Conservation (phyloP, 2,329 filamentous ascomycete species). For the Hirsutella rhossiliensis region DNA sequence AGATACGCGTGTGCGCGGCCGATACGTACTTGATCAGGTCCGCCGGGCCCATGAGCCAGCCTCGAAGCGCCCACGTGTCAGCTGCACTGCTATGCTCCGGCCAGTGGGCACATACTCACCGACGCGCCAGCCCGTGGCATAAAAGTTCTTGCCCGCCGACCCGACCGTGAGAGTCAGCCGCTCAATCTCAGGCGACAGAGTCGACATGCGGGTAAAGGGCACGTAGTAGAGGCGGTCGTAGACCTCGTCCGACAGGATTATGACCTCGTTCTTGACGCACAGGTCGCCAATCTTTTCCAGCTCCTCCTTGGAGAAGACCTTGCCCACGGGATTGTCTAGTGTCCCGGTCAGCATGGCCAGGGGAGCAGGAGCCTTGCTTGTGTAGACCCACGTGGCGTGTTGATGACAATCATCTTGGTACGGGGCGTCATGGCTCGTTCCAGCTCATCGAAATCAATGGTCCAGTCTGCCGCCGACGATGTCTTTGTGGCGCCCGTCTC, state of each 20-base stretch:
- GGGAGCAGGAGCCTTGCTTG: background rate
- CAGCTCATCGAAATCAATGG: slow-evolving; percentile 70
- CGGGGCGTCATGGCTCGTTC: slow-evolving; percentile 69
- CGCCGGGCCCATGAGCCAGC: slow-evolving; percentile 84
- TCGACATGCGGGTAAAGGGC: slow-evolving; percentile 86
- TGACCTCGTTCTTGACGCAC: slow-evolving; percentile 84
- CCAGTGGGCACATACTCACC: slow-evolving; percentile 22
- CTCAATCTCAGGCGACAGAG: slow-evolving; percentile 80
- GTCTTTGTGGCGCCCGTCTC: slow-evolving; percentile 66
- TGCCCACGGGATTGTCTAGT: slow-evolving; percentile 85
- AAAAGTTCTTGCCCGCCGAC: slow-evolving; percentile 96
- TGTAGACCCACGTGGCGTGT: slow-evolving; percentile 46
- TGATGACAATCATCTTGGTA: slow-evolving; percentile 94
- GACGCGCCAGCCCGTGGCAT: slow-evolving; percentile 93
- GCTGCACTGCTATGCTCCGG: background rate
- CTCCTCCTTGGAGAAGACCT: slow-evolving; percentile 80
- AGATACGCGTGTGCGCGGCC: slow-evolving; percentile 90
- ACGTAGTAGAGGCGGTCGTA: slow-evolving; percentile 95
- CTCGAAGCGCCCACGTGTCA: slow-evolving; percentile 15
- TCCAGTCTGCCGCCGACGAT: slow-evolving; percentile 80
- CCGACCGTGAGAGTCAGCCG: slow-evolving; percentile 85
- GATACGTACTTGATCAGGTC: slow-evolving; percentile 85
- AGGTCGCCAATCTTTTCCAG: slow-evolving; percentile 75
- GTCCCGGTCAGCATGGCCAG: background rate
- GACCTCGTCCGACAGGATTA: slow-evolving; percentile 86